Conservation (phyloP, 306 rosid species). For the Begonia fuchsioides region DNA sequence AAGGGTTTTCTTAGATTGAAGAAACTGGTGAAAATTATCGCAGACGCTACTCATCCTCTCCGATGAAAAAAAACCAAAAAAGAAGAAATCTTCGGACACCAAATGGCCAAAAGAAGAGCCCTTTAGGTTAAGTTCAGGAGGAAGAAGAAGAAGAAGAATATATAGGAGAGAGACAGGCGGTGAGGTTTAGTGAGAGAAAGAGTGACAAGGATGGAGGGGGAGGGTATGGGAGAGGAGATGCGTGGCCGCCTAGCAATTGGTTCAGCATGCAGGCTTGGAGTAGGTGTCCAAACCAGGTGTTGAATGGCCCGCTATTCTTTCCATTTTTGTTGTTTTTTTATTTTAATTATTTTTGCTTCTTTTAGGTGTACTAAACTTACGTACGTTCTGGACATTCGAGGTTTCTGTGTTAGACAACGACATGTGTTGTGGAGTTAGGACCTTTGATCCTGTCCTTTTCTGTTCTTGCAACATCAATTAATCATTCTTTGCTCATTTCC, state of each 20-base stretch:
- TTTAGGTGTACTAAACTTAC: too few relatives aligned
- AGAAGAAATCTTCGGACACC: too few relatives aligned
- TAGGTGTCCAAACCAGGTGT: constrained; percentile 43
- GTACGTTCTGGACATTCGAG: too few relatives aligned
- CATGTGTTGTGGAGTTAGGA: too few relatives aligned
- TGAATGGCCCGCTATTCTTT: not conserved
- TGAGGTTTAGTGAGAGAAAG: not conserved
- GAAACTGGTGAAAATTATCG: constrained; percentile 23
- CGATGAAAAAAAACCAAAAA: not conserved
- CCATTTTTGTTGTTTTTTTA: not conserved
- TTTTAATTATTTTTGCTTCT: too few relatives aligned
- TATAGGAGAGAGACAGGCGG: constrained; percentile 16
- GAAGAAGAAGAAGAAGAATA: constrained; percentile 18
- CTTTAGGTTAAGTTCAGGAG: constrained; percentile 3
- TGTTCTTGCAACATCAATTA: too few relatives aligned
- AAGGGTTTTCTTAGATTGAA: constrained; percentile 22
- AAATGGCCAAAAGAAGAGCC: too few relatives aligned
- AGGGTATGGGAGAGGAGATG: constrained; percentile 22
- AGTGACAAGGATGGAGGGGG: constrained; percentile 23
- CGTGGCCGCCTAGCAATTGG: constrained; percentile 61
- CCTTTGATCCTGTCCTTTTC: too few relatives aligned
- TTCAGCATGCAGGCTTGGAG: constrained; percentile 54
- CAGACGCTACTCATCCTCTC: constrained; percentile 29
- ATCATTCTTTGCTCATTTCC: too few relatives aligned
- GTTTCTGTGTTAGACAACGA: too few relatives aligned